These are phyloP conservation scores for Iris macrosiphon DNA, from an alignment of 106 monocot genomes.

Conservation along the genomic window DNA sequence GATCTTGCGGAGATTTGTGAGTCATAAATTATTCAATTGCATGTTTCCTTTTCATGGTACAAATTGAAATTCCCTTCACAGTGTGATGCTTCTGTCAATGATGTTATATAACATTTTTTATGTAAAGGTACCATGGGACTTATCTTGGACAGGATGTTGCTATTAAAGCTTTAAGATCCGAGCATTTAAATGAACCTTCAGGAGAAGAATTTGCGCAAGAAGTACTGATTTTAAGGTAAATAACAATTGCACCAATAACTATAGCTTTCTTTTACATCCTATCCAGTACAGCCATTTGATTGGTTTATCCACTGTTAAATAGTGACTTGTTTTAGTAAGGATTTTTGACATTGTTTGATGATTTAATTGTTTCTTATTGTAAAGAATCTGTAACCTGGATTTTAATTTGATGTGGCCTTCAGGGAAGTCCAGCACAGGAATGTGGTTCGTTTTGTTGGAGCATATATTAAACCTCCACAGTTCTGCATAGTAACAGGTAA, in stretches of 20 bases:
- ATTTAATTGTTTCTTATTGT: too few species aligned
- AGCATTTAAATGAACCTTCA: conserved; percentile 50
- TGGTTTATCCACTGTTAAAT: too few species aligned
- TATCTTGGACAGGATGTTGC: conserved; percentile 88
- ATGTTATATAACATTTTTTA: background rate
- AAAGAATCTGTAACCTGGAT: background rate
- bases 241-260: too few species aligned
- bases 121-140: conserved; percentile 66
- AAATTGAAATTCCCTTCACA: background rate
- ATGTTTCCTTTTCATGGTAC: too few species aligned
- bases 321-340: too few species aligned
- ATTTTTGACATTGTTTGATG: too few species aligned
- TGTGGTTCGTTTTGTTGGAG: conserved; percentile 16
- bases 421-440: conserved; percentile 13
- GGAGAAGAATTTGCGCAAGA: conserved; percentile 82
- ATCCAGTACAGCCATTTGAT: too few species aligned
- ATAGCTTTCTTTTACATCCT: too few species aligned
- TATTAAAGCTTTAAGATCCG: conserved; percentile 71
- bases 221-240: conserved; percentile 80
- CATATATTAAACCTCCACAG: conserved; percentile 11
- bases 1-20: conserved; percentile 86
- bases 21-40: conserved; percentile 17
- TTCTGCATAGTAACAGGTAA: conserved; percentile 16
- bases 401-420: background rate
- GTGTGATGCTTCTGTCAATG: background rate